These are phyloP conservation scores for Corynascus novoguineensis DNA, from an alignment of 495 filamentous ascomycete genomes.

Conservation along the genomic window DNA sequence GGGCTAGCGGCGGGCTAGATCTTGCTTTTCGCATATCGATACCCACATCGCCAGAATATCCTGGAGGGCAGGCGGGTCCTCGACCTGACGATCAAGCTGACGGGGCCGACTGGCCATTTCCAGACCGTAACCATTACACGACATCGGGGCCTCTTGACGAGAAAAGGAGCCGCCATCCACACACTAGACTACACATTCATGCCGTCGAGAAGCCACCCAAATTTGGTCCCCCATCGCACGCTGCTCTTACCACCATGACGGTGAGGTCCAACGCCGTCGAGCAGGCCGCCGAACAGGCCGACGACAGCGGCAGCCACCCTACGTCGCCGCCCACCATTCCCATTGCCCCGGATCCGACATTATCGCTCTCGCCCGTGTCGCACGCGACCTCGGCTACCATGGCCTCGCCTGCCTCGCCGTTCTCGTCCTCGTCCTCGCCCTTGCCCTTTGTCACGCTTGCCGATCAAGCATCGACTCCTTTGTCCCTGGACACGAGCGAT, in stretches of 20 bases:
- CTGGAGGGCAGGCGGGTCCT: constrained; percentile 2
- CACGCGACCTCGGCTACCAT: constrained; percentile 15
- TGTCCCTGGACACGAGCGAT: constrained; percentile 40
- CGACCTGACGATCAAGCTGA: not conserved
- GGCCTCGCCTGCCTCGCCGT: constrained; percentile 16
- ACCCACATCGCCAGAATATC: not conserved
- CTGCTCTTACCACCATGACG: constrained; percentile 25
- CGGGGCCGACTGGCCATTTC: constrained; percentile 1
- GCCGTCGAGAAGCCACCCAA: constrained; percentile 2
- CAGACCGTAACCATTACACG: not conserved
- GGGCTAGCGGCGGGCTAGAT: not conserved
- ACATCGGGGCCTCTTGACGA: too few relatives aligned
- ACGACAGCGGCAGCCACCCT: constrained; percentile 19
- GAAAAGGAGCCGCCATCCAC: not conserved
- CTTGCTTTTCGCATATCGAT: constrained; percentile 5
- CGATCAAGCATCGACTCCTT: constrained; percentile 40
- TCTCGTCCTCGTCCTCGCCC: constrained; percentile 12
- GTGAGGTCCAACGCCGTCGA: constrained; percentile 29
- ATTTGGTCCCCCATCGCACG: constrained; percentile 6
- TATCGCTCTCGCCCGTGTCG: constrained; percentile 20
- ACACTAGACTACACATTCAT: not conserved
- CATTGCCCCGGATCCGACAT: constrained; percentile 8
- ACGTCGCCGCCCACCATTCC: not conserved
- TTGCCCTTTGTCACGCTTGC: constrained; percentile 29
- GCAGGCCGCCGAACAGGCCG: constrained; percentile 28